These are phyloP conservation scores for Boletus rex-veris DNA, from an alignment of 768 basidiomycete genomes.

Conservation along the genomic window DNA sequence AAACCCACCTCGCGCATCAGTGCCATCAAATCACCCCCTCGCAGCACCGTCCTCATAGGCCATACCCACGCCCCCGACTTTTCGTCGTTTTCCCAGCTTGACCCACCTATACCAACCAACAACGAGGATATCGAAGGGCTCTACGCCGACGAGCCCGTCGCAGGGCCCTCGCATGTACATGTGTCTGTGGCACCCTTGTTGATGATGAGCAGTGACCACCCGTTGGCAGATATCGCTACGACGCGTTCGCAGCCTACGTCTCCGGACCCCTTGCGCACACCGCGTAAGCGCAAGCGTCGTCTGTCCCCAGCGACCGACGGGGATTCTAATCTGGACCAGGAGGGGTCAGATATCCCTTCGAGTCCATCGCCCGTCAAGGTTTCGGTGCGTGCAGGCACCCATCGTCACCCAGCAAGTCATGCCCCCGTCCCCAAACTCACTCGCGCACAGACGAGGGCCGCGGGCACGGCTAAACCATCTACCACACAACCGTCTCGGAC, in stretches of 20 bases:
- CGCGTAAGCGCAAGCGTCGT: slow-evolving; percentile 27
- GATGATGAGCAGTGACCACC: slow-evolving; percentile 18
- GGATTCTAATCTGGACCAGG: slow-evolving; percentile 7
- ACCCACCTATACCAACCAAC: slow-evolving; percentile 33
- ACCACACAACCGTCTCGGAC: not conserved
- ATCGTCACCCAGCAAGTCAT: slow-evolving; percentile 1
- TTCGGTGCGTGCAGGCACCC: slow-evolving; percentile 6
- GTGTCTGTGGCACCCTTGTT: slow-evolving; percentile 24
- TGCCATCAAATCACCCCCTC: slow-evolving; percentile 18
- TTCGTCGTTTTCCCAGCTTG: slow-evolving; percentile 34
- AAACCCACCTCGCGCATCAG: slow-evolving; percentile 10
- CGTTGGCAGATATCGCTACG: not conserved
- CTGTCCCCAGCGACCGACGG: slow-evolving; percentile 2
- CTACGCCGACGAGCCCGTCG: slow-evolving; percentile 32
- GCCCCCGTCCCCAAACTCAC: slow-evolving; percentile 4
- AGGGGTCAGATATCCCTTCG: slow-evolving; percentile 15
- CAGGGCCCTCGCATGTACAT: slow-evolving; percentile 24
- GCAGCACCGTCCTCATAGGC: slow-evolving; percentile 15
- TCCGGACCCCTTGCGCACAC: slow-evolving; percentile 30
- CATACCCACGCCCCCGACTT: slow-evolving; percentile 9
- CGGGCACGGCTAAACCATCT: not conserved
- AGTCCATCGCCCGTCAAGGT: slow-evolving; percentile 33
- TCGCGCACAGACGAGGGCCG: slow-evolving; percentile 15
- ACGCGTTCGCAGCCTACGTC: slow-evolving; percentile 13
- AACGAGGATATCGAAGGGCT: slow-evolving; percentile 33